Base-by-base conservation (phyloP, 306 rosid genomes). In the Crotalaria pallida region DNA sequence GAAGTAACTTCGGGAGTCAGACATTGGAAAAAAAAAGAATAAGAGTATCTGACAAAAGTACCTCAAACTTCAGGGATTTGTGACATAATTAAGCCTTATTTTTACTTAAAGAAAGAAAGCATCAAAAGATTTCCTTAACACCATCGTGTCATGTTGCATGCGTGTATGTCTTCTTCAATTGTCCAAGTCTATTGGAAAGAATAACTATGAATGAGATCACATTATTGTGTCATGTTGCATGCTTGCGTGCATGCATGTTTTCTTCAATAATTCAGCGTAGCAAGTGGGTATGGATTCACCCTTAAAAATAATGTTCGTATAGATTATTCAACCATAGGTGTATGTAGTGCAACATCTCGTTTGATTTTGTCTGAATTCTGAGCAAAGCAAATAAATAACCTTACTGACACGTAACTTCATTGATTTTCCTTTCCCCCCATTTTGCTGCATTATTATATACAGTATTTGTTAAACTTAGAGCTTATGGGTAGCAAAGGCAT, bases 201-300 rank as follows among this genome's bases (percentile, higher is more conserved):
- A 16, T 16, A 23, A 69, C 48, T 17, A 21, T 34, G 22, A 56
- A 47, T 58, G 23, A 47, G 56, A 48, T 43, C 27, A 48, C 49
- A 33, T 51, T 6, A 33, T 51, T 6, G 15, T 22, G 49, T 18
- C 13, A 4, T 59, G 49, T n/a, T 44, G 49, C 18, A 41, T 41
- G 53, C n/a, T 24, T 68, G 67, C 34, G 52, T 53, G 33, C 40
- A 34, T 34, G 41, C 2, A 34, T 34, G 41, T 8, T 3, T 34
- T 34, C 19, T 62, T 13, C 77, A 70, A 57, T 65, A 72, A 72
- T 65, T 45, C 50, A 22, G 18, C 12, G 45, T 24, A 67, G 64
- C 48, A 56, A 16, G 9, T 19, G 43, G 72, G 81, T 76, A n/a
- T 59, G 51, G 27, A 65, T 48, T 48, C 19, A 3, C 19, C 24